Evolutionary conservation across 768 basidiomycete species (phyloP).

Genomic region (Suillus weaverae): DNA sequence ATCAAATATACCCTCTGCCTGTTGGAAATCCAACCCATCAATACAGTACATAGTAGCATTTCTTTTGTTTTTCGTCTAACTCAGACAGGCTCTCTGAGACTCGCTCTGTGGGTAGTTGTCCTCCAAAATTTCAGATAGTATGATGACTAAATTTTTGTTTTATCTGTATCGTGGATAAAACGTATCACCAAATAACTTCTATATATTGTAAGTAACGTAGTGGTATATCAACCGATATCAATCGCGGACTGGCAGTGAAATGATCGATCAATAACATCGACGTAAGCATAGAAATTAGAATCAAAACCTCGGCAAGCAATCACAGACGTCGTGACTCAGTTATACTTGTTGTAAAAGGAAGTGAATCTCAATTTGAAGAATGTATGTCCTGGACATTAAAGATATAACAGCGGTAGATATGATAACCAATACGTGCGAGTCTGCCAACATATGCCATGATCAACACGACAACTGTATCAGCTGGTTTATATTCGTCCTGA

Average conservation of each 20-base stretch:
- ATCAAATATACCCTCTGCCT: no score
- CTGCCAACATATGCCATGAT: constrained; percentile 9
- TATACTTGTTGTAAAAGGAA: background rate
- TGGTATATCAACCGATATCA: background rate
- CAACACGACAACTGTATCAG: constrained; percentile 12
- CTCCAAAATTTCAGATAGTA: no score
- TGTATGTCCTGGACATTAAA: background rate
- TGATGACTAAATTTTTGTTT: no score
- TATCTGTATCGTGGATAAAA: no score
- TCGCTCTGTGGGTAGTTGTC: no score
- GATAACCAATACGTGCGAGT: background rate
- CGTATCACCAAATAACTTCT: background rate
- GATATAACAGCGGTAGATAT: background rate
- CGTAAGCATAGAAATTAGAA: background rate
- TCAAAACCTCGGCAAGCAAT: background rate
- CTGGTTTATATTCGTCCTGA: constrained; percentile 19
- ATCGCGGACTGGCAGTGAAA: background rate
- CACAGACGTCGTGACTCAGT: background rate
- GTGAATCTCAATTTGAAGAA: background rate
- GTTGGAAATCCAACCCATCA: no score
- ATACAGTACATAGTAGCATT: no score
- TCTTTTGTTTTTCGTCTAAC: no score
- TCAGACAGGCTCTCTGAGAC: no score
- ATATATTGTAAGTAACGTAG: background rate
- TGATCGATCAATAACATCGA: background rate